A percentile compares a stretch with the other conserved stretches of the same genome.
phyloP scores from a whole-genome alignment of 2,329 filamentous ascomycete genomes.

The Aurifilum marmelostoma region DNA sequence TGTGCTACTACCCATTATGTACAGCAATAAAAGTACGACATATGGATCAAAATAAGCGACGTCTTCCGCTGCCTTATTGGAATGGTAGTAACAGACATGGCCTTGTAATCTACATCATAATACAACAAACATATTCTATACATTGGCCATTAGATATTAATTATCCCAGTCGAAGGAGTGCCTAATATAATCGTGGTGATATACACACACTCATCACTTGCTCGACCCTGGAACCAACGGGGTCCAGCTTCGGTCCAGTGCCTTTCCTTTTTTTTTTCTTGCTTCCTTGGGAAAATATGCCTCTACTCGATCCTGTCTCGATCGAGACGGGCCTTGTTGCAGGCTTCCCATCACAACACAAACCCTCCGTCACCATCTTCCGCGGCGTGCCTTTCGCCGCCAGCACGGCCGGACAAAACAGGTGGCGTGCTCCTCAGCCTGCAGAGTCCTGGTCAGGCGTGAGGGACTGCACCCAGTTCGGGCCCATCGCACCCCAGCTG shows the following conservation, averaged over 20 bases:
- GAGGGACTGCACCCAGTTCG: constrained; percentile 34
- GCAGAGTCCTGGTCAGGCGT: background rate
- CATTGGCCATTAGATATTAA: background rate
- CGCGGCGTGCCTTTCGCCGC: constrained; percentile 45
- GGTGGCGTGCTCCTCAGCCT: constrained; percentile 39
- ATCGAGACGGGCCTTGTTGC: constrained; percentile 8
- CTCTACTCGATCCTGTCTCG: background rate
- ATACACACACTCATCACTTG: too few species aligned
- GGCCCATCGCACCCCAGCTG: constrained; percentile 33
- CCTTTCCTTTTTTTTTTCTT: background rate
- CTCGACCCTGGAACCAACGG: background rate
- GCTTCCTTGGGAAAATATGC: too few species aligned
- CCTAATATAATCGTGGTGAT: background rate
- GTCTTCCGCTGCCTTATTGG: background rate
- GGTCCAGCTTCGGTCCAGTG: background rate
- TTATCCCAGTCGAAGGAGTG: background rate
- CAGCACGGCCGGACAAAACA: constrained; percentile 44
- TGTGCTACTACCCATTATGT: too few species aligned
- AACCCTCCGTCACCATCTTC: constrained; percentile 35
- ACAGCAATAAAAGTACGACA: too few species aligned
- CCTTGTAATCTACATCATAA: background rate
- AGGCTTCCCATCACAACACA: background rate
- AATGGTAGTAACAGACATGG: background rate
- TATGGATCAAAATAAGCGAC: background rate
- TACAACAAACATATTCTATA: background rate